Conservation (phyloP, 495 filamentous ascomycete genomes). For the Aspergillus nanangensis region DNA sequence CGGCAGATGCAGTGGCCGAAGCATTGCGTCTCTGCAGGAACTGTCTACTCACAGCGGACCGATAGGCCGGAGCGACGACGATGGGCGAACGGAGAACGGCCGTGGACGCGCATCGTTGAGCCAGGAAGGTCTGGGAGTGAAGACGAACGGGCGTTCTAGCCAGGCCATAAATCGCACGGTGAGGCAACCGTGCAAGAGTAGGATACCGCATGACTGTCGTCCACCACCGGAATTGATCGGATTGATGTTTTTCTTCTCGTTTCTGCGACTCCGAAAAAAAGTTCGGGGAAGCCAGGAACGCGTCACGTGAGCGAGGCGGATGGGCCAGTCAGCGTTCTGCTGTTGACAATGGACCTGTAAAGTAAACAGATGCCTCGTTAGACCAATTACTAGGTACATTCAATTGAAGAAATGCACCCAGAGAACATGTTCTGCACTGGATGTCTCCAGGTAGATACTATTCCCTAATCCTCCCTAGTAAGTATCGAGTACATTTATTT, state of each 20-base stretch:
- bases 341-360: background rate
- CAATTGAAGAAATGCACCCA: no score
- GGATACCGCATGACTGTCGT: constrained; percentile 39
- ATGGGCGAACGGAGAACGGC: constrained; percentile 38
- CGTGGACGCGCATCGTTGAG: constrained; percentile 37
- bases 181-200: constrained; percentile 41
- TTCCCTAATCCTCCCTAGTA: no score
- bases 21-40: constrained; percentile 39
- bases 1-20: constrained; percentile 34
- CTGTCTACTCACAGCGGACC: constrained; percentile 32
- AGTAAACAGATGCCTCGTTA: background rate
- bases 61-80: constrained; percentile 34
- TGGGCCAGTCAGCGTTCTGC: constrained; percentile 5
- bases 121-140: constrained; percentile 33
- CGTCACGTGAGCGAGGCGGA: constrained; percentile 30
- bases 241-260: constrained; percentile 13
- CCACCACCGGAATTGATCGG: constrained; percentile 24
- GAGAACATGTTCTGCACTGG: no score
- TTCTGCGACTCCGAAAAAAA: constrained; percentile 36
- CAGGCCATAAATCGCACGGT: constrained; percentile 40
- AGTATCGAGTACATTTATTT: no score
- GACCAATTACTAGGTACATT: no score
- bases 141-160: constrained; percentile 35
- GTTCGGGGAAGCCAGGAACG: constrained; percentile 45
- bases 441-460: no score